These are phyloP conservation scores for Phycomyces blakesleeanus DNA, from an alignment of 192 early-diverging fungal species.

Conservation along the genomic window DNA sequence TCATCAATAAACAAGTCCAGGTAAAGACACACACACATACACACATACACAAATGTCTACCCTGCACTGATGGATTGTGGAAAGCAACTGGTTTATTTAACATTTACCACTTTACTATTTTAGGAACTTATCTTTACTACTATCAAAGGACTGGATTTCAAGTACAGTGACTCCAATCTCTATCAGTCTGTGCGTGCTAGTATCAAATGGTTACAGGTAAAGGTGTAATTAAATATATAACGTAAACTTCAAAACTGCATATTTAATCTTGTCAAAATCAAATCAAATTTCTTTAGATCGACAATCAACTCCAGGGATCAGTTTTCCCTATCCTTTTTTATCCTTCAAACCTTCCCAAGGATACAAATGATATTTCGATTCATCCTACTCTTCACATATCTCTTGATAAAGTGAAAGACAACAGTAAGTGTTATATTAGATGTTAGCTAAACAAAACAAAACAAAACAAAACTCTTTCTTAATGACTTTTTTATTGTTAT, in stretches of 20 bases:
- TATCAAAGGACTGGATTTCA: conserved; percentile 61
- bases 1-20: conserved; percentile 59
- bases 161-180: conserved; percentile 61
- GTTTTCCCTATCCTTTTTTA: conserved; percentile 79
- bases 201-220: conserved; percentile 68
- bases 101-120: not conserved
- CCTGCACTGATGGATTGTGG: no score
- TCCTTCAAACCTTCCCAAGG: conserved; percentile 72
- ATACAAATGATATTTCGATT: conserved; percentile 33
- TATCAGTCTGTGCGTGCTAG: conserved; percentile 61
- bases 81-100: not conserved
- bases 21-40: conserved; percentile 7
- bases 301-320: conserved; percentile 79
- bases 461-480: not conserved
- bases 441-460: not conserved
- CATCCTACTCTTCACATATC: conserved; percentile 57
- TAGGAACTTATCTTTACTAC: conserved; percentile 75
- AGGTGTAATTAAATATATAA: not conserved
- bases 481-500: no score
- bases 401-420: conserved; percentile 74
- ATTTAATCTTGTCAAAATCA: not conserved
- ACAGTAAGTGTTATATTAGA: conserved; percentile 28
- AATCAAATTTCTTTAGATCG: conserved; percentile 49
- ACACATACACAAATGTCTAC: no score
- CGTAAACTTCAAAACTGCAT: not conserved